These are phyloP conservation scores for Oryza rufipogon DNA, from an alignment of 176 grass and related monocot species.

Conservation along the genomic window DNA sequence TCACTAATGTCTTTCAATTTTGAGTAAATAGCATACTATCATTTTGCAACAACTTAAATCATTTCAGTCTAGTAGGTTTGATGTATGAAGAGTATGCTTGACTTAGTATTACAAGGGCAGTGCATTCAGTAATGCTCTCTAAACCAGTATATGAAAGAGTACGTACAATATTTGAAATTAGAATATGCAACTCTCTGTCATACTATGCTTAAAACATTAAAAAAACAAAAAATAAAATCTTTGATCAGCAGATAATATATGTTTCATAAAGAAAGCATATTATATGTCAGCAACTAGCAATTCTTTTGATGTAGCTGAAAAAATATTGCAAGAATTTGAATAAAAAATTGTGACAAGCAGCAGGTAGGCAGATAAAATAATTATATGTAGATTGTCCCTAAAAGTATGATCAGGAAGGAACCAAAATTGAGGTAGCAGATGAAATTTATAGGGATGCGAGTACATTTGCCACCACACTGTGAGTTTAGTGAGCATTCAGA, in stretches of 20 bases:
- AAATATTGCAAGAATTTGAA: not conserved
- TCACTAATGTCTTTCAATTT: not conserved
- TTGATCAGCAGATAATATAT: not conserved
- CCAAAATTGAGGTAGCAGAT: not conserved
- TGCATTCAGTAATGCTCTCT: conserved; percentile 14
- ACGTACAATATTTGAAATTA: not conserved
- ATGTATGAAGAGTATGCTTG: conserved; percentile 1
- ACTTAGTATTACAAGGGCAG: not conserved
- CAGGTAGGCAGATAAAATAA: conserved; percentile 8
- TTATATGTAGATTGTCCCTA: conserved; percentile 1
- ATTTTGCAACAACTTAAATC: not conserved
- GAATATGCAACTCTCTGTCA: not conserved
- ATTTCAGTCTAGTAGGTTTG: conserved; percentile 18
- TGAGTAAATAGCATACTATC: not conserved
- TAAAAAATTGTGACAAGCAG: not conserved
- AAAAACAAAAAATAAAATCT: not conserved
- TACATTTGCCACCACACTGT: not conserved
- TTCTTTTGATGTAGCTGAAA: not conserved
- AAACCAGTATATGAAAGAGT: not conserved
- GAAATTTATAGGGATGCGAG: not conserved
- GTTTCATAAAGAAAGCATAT: not conserved
- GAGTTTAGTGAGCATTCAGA: conserved; percentile 5
- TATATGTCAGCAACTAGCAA: not conserved
- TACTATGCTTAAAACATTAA: not conserved
- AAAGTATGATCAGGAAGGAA: conserved; percentile 1